These are phyloP conservation scores for Tetrapisispora arboricola DNA, from an alignment of 805 yeast species.

Conservation along the genomic window DNA sequence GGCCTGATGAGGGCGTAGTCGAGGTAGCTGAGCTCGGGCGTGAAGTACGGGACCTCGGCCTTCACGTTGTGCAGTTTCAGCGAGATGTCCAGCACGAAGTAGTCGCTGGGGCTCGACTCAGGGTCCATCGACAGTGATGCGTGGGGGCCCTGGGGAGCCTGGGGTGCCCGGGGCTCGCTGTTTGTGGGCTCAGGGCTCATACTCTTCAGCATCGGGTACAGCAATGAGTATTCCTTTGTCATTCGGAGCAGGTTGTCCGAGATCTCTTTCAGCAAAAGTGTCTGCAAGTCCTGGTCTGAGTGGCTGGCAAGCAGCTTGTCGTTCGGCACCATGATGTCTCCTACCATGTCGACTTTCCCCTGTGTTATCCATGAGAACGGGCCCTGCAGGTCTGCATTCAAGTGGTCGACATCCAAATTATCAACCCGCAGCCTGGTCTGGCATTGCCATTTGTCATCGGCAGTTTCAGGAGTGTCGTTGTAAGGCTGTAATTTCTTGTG, in stretches of 20 bases:
- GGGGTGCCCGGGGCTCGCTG: no score
- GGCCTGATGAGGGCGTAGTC: constrained; percentile 90
- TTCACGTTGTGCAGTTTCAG: constrained; percentile 75
- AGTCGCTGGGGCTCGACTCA: constrained; percentile 27
- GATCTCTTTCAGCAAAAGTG: neutral
- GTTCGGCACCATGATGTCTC: constrained; percentile 77
- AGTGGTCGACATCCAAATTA: constrained; percentile 74
- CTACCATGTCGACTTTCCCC: constrained; percentile 89
- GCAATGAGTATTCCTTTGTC: constrained; percentile 31
- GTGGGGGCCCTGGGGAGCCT: no score
- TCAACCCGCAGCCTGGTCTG: constrained; percentile 78
- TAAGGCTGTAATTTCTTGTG: constrained; percentile 39
- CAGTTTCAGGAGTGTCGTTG: neutral
- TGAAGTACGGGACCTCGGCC: constrained; percentile 80
- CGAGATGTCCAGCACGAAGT: constrained; percentile 69
- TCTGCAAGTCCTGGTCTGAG: neutral
- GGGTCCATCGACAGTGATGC: no score
- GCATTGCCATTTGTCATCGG: constrained; percentile 35
- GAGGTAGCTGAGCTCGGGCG: constrained; percentile 80
- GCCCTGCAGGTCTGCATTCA: constrained; percentile 83
- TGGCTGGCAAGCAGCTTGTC: neutral
- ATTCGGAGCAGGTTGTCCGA: constrained; percentile 21
- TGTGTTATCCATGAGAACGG: constrained; percentile 95
- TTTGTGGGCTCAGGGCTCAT: neutral
- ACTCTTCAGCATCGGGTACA: constrained; percentile 2